These are phyloP conservation scores for Naematelia encephala DNA, from an alignment of 768 basidiomycete genomes.

Conservation along the genomic window DNA sequence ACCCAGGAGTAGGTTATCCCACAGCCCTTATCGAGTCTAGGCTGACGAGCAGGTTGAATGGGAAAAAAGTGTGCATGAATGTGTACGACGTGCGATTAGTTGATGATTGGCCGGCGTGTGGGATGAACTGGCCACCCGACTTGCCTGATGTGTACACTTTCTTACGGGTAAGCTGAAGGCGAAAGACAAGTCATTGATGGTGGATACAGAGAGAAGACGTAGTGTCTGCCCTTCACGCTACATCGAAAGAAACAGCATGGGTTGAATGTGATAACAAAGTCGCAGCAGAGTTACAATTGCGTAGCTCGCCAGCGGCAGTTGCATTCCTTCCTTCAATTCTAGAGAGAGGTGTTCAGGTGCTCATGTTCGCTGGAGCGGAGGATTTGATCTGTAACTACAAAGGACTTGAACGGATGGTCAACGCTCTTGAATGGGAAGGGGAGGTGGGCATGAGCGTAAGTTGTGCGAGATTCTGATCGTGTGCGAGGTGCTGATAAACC, in stretches of 20 bases:
- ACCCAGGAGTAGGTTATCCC: constrained; percentile 49
- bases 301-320: constrained; percentile 65
- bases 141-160: constrained; percentile 70
- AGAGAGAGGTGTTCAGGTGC: constrained; percentile 67
- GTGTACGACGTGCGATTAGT: constrained; percentile 91
- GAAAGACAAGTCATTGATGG: not conserved
- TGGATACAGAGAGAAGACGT: constrained; percentile 73
- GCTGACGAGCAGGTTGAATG: constrained; percentile 59
- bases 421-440: constrained; percentile 80
- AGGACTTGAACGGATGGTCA: constrained; percentile 81
- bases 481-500: not conserved
- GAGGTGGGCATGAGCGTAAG: constrained; percentile 76
- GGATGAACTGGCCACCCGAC: constrained; percentile 97
- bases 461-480: constrained; percentile 18
- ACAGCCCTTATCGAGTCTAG: not conserved
- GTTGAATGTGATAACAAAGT: constrained; percentile 75
- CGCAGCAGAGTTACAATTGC: constrained; percentile 60
- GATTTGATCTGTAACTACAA: constrained; percentile 96
- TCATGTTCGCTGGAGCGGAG: constrained; percentile 92
- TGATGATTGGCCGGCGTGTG: constrained; percentile 80
- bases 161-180: constrained; percentile 64
- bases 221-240: constrained; percentile 75
- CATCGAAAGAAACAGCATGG: constrained; percentile 73
- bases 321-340: constrained; percentile 73
- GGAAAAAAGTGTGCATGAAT: constrained; percentile 75